phyloP scores from a whole-genome alignment of 371 early-diverging fungal genomes.

The Dinochytrium kinnereticum region DNA sequence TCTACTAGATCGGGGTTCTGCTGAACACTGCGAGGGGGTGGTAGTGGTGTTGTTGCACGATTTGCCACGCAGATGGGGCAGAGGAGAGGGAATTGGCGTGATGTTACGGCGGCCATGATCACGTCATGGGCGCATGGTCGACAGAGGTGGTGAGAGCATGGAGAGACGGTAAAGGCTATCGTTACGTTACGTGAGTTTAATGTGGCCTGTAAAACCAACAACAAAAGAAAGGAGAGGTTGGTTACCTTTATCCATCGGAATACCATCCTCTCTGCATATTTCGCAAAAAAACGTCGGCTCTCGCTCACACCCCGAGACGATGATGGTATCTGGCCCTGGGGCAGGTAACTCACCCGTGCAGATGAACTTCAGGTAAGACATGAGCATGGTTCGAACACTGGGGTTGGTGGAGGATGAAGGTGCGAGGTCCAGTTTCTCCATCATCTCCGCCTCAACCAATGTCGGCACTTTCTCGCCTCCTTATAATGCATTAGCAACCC shows the following conservation, averaged over 20 bases:
- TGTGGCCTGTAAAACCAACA: too few relatives aligned
- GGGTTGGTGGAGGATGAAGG: too few relatives aligned
- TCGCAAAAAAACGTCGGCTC: constrained; percentile 16
- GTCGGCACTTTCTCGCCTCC: too few relatives aligned
- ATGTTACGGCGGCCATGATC: constrained; percentile 16
- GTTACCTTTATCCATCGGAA: constrained; percentile 14
- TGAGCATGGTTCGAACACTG: not conserved
- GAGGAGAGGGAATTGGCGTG: constrained; percentile 18
- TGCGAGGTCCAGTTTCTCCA: too few relatives aligned
- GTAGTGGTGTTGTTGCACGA: not conserved
- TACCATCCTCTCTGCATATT: constrained; percentile 20
- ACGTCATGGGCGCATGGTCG: constrained; percentile 20
- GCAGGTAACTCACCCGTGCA: not conserved
- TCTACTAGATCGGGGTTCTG: constrained; percentile 1
- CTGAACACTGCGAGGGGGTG: not conserved
- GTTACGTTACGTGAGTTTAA: too few relatives aligned
- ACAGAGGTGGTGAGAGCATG: constrained; percentile 27
- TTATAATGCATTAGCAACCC: too few relatives aligned
- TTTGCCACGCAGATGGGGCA: constrained; percentile 26
- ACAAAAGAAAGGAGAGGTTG: not conserved
- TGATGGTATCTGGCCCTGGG: not conserved
- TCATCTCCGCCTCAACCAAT: too few relatives aligned
- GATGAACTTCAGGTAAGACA: not conserved
- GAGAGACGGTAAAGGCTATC: constrained; percentile 17
- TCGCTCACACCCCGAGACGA: not conserved